Evolutionary conservation across 1,139 yeast species (phyloP).

Genomic region (Yamadazyma diospyri): DNA sequence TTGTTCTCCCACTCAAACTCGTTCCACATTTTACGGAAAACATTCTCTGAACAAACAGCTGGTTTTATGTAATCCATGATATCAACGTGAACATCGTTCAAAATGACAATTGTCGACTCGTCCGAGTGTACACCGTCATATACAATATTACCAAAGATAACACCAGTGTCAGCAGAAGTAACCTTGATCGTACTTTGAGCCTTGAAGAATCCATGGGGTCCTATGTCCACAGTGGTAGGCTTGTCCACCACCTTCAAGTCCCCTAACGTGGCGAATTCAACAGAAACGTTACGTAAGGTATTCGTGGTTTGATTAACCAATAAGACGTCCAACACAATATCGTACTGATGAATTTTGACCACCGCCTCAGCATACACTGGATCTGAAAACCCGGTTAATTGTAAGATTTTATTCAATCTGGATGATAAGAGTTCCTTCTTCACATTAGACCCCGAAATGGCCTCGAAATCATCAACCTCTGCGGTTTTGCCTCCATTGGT

Average conservation of each 20-base stretch:
- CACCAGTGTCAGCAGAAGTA: constrained; percentile 96
- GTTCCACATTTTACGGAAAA: constrained; percentile 97
- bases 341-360: constrained; percentile 92
- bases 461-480: constrained; percentile 49
- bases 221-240: constrained; percentile 89
- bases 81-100: constrained; percentile 93
- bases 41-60: constrained; percentile 81
- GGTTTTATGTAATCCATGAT: constrained; percentile 98
- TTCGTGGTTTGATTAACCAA: constrained; percentile 91
- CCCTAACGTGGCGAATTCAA: constrained; percentile 95
- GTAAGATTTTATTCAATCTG: constrained; percentile 82
- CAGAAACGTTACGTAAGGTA: constrained; percentile 86
- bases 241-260: constrained; percentile 93
- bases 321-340: constrained; percentile 89
- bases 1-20: constrained; percentile 99
- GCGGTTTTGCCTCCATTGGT: constrained; percentile 26
- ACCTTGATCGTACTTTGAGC: constrained; percentile 89
- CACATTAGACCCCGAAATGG: constrained; percentile 33
- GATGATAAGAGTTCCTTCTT: constrained; percentile 65
- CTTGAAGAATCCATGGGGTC: constrained; percentile 94
- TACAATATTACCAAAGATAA: constrained; percentile 93
- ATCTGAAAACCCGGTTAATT: constrained; percentile 94
- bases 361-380: constrained; percentile 98
- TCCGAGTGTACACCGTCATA: constrained; percentile 95
- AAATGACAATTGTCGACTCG: constrained; percentile 84